Evolutionary conservation across 495 filamentous ascomycete species (phyloP), one percentile per base, ranked within the genome.

Genomic region (Emericellopsis terricola): DNA sequence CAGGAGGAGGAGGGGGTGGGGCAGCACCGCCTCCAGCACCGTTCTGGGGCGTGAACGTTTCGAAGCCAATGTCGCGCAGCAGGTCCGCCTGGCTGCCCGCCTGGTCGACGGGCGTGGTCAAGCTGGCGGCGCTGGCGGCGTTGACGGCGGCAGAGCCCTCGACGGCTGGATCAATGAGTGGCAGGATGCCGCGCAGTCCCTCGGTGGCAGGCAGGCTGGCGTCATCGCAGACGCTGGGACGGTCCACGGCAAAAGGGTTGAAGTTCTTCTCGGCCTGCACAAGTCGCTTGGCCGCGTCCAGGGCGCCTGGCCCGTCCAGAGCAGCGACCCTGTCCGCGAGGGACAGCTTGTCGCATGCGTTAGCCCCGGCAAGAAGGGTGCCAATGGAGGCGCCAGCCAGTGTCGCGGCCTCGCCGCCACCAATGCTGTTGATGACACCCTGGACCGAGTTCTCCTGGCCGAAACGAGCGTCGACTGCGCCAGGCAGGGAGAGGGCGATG

Each of bases 221-320:
- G 37, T 77, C 71, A 8, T 46, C 53, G 50, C 72, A 76, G 47
- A 75, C 63, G 35, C 52, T 61, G 33, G 70, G 71, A 18, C 67
- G 57, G 24, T 44, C 47, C 28, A 62, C 57, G 18, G 44, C 61
- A 38, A 70, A 75, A 23, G 66, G 66, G 55, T 77, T 77, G 59
- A 69, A 69, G 62, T 77, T 76, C 55, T 75, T 67, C 59, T 77
- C 72, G 11, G 71, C 69, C 9, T 60, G 63, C 4, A 77, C 71
- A 0, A 76, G 56, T 6, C 56, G 61, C 33, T 62, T 61, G 21
- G 72, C 72, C 4, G 62, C 72, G 8, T 58, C 53, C 33, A 76
- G 57, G 33, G 68, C 70, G 33, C 64, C 61, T 34, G 45, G 60
- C 8, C 63, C 65, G 18, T 76, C 68, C 15, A 59, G 52, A 20